Conservation (phyloP, 192 early-diverging fungal species). For the Dissophora globulifera region DNA sequence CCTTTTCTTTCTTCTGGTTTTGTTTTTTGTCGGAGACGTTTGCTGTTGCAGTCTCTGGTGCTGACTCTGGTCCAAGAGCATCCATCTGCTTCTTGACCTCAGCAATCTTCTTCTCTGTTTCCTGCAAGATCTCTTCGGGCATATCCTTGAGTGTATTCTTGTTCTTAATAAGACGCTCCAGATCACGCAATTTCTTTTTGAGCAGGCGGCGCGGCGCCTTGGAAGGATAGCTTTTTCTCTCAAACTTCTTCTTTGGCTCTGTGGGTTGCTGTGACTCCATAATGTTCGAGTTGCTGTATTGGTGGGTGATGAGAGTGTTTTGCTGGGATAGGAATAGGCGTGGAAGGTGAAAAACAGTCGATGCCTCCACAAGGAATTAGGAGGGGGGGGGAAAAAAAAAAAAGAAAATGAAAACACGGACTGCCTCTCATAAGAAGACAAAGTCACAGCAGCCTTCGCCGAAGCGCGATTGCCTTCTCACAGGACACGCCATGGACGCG, state of each 20-base stretch:
- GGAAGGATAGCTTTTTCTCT: slow-evolving; percentile 24
- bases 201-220: slow-evolving; percentile 42
- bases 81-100: slow-evolving; percentile 30
- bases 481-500: slow-evolving; percentile 29
- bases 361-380: neutral
- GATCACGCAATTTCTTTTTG: slow-evolving; percentile 37
- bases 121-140: slow-evolving; percentile 25
- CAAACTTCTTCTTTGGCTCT: slow-evolving; percentile 29
- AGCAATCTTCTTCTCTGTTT: slow-evolving; percentile 30
- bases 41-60: neutral
- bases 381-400: neutral
- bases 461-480: too few relatives aligned
- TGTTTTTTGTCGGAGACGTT: neutral
- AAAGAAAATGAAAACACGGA: neutral
- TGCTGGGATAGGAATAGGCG: too few relatives aligned
- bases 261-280: slow-evolving; percentile 4
- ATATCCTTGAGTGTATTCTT: slow-evolving; percentile 40
- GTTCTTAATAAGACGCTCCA: slow-evolving; percentile 42
- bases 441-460: too few relatives aligned
- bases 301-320: too few relatives aligned
- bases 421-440: too few relatives aligned
- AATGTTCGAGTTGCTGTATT: neutral
- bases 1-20: slow-evolving; percentile 5
- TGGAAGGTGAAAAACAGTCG: too few relatives aligned
- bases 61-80: slow-evolving; percentile 11